Base-by-base conservation (phyloP, 1,284 basidiomycete species). In the Ustilago crameri region DNA sequence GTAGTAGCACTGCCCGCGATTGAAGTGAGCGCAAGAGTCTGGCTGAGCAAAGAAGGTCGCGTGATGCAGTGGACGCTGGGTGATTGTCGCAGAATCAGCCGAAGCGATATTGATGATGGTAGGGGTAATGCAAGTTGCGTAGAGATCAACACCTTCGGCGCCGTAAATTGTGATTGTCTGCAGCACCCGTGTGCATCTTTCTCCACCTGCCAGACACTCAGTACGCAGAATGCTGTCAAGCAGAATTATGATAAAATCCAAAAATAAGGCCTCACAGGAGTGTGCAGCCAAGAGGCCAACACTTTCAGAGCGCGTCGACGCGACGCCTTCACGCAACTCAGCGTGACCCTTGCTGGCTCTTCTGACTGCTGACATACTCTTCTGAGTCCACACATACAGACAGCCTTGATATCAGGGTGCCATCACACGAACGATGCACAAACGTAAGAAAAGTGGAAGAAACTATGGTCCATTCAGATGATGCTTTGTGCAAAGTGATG, bases 401-500 rank as follows among this genome's bases (percentile, higher is more conserved):
- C n/a, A n/a, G n/a, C n/a, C n/a, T n/a, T n/a, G n/a, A n/a, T n/a
- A n/a, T n/a, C n/a, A n/a, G n/a, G n/a, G n/a, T n/a, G n/a, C n/a
- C n/a, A n/a, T n/a, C n/a, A n/a, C n/a, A n/a, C n/a, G n/a, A n/a
- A n/a, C n/a, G n/a, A n/a, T n/a, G n/a, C n/a, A n/a, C n/a, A n/a
- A 26, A 10, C 14, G 22, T 38, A 14, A 5, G 30, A 46, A 26
- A 10, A 14, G 22, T 38, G 9, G 4, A 24, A 46, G 26, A 23
- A 57, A 38, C 51, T 32, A 68, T 55, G 51, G 65, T 68, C 59
- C 65, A 63, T 68, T 68, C 65, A 51, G 34, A 52, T 67, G 64
- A 67, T 67, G 64, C 64, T 61, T 66, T 60, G 64, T 67, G 64
- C 64, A 61, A 65, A 54, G 27, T 43, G 52, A 55, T 60, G 49